Evolutionary conservation across 2,329 filamentous ascomycete genomes (phyloP).

Genomic region (Nemania diffusa): DNA sequence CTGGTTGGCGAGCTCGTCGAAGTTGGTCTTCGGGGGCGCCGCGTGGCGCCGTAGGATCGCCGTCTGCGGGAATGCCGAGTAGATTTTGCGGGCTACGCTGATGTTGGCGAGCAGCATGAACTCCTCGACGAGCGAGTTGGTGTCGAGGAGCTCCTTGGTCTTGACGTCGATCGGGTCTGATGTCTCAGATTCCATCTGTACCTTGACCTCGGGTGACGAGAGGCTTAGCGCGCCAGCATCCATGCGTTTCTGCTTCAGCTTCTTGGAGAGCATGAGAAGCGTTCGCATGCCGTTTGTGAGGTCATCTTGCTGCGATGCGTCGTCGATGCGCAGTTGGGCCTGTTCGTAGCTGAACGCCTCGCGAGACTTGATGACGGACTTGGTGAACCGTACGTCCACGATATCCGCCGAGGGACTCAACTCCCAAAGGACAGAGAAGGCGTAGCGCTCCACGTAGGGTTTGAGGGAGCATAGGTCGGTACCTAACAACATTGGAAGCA

Average conservation of each 20-base stretch:
- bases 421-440: slow-evolving; percentile 90
- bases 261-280: slow-evolving; percentile 88
- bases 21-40: slow-evolving; percentile 93
- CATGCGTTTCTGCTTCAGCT: slow-evolving; percentile 94
- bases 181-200: slow-evolving; percentile 94
- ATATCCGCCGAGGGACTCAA: slow-evolving; percentile 86
- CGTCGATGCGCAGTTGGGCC: slow-evolving; percentile 93
- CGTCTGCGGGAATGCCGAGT: slow-evolving; percentile 92
- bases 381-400: slow-evolving; percentile 87
- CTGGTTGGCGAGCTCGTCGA: slow-evolving; percentile 92
- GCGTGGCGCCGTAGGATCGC: slow-evolving; percentile 92
- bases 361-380: slow-evolving; percentile 95
- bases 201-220: slow-evolving; percentile 96
- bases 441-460: slow-evolving; percentile 94
- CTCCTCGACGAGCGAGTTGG: slow-evolving; percentile 97
- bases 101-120: slow-evolving; percentile 99
- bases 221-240: slow-evolving; percentile 94
- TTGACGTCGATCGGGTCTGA: slow-evolving; percentile 96
- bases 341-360: slow-evolving; percentile 99
- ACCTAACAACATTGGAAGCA: slow-evolving; percentile 95
- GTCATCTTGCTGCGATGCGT: slow-evolving; percentile 85
- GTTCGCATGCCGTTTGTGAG: slow-evolving; percentile 90
- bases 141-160: slow-evolving; percentile 92
- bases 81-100: slow-evolving; percentile 89
- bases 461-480: slow-evolving; percentile 97